Evolutionary conservation across 2,329 filamentous ascomycete species (phyloP).

Genomic region (Nothophaeocryptopus gaeumannii): DNA sequence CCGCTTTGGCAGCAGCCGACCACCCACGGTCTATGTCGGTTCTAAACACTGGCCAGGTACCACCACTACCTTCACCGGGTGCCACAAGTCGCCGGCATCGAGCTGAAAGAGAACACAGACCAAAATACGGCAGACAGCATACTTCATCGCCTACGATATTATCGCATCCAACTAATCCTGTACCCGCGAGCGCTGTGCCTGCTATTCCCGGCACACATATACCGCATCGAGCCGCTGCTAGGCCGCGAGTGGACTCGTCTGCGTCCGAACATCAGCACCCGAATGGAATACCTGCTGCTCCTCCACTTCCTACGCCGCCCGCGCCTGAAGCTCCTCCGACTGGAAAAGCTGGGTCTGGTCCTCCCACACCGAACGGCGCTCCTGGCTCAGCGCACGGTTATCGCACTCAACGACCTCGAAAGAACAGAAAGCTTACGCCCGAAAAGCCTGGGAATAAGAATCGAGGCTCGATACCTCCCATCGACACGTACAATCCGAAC

Average conservation of each 20-base stretch:
- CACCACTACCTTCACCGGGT: conserved; percentile 80
- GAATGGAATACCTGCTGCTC: conserved; percentile 41
- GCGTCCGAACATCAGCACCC: conserved; percentile 45
- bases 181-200: conserved; percentile 26
- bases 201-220: conserved; percentile 42
- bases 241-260: conserved; percentile 40
- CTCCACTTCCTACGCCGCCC: conserved; percentile 57
- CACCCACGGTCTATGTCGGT: conserved; percentile 71
- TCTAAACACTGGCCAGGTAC: conserved; percentile 74
- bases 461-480: conserved; percentile 10
- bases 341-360: conserved; percentile 27
- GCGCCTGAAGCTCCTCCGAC: conserved; percentile 36
- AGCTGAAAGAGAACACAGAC: conserved; percentile 41
- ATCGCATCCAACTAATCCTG: conserved; percentile 36
- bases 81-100: conserved; percentile 47
- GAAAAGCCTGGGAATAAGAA: conserved; percentile 22
- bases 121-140: conserved; percentile 65
- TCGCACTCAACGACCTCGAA: conserved; percentile 23
- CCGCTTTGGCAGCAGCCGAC: conserved; percentile 37
- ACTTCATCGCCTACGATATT: conserved; percentile 78
- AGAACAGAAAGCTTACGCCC: conserved; percentile 27
- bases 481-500: conserved; percentile 21
- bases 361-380: conserved; percentile 31
- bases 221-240: conserved; percentile 26
- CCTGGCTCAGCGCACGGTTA: conserved; percentile 42